These are phyloP conservation scores for Handroanthus guayacan DNA, from an alignment of 257 asterid species.

Conservation along the genomic window DNA sequence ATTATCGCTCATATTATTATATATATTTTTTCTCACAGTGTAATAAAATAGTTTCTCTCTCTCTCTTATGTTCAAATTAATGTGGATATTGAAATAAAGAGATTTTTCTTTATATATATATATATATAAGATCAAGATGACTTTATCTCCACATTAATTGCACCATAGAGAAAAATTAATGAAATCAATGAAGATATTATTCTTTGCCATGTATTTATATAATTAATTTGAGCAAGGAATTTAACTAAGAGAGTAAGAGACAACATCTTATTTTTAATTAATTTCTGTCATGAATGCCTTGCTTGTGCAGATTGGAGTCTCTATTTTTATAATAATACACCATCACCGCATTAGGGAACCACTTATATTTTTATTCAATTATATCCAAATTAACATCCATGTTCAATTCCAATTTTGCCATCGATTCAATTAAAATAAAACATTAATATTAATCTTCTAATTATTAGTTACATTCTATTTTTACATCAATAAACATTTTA, in stretches of 20 bases:
- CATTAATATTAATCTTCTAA: too few species aligned
- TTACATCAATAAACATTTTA: too few species aligned
- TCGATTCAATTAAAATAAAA: background rate
- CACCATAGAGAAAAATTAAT: background rate
- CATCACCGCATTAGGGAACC: background rate
- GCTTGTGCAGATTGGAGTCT: slow-evolving; percentile 20
- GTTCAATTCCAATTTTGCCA: background rate
- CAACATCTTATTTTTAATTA: background rate
- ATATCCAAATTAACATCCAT: background rate
- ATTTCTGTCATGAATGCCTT: slow-evolving; percentile 27
- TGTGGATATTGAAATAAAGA: too few species aligned
- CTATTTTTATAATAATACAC: background rate
- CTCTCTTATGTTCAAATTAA: too few species aligned
- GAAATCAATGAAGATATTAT: background rate
- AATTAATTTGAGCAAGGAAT: background rate
- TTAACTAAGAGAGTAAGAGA: background rate
- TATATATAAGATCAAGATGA: too few species aligned
- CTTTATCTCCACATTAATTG: too few species aligned
- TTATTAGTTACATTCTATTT: too few species aligned
- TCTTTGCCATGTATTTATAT: background rate
- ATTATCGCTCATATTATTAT: too few species aligned
- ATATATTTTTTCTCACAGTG: too few species aligned
- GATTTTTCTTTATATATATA: too few species aligned
- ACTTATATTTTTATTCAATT: background rate
- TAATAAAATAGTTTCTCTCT: too few species aligned